phyloP scores from a whole-genome alignment of 352 stramenopile genomes.

The Globisporangium lucens region DNA sequence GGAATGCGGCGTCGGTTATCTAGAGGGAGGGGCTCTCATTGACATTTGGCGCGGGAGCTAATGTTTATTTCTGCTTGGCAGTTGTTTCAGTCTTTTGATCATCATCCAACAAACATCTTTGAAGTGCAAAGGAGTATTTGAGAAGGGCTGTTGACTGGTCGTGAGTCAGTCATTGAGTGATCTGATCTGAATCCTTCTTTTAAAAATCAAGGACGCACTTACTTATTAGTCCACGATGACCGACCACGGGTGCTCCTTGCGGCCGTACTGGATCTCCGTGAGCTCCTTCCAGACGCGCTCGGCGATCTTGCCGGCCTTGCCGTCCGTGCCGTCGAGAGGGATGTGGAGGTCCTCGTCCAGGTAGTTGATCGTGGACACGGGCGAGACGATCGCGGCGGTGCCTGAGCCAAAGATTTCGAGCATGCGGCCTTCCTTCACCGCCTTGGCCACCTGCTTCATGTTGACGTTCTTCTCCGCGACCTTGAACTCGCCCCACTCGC shows the following conservation, averaged over 20 bases:
- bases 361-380: constrained; percentile 94
- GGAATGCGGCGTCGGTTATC: no score
- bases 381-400: constrained; percentile 94
- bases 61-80: no score
- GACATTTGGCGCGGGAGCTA: no score
- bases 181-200: no score
- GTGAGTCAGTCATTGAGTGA: no score
- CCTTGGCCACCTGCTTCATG: constrained; percentile 94
- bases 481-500: constrained; percentile 92
- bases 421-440: constrained; percentile 87
- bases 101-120: no score
- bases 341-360: constrained; percentile 92
- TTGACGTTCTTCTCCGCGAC: constrained; percentile 93
- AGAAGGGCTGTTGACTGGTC: no score
- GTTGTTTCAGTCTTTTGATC: no score
- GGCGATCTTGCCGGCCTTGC: constrained; percentile 82
- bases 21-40: no score
- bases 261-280: constrained; percentile 83
- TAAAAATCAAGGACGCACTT: neutral
- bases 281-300: constrained; percentile 89
- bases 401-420: constrained; percentile 96
- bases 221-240: constrained; percentile 37
- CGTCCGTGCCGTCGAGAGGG: constrained; percentile 76
- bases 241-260: constrained; percentile 36
- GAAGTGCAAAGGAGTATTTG: no score